Conservation (phyloP, 805 yeast species). For the Maudiozyma saulgeensis region DNA sequence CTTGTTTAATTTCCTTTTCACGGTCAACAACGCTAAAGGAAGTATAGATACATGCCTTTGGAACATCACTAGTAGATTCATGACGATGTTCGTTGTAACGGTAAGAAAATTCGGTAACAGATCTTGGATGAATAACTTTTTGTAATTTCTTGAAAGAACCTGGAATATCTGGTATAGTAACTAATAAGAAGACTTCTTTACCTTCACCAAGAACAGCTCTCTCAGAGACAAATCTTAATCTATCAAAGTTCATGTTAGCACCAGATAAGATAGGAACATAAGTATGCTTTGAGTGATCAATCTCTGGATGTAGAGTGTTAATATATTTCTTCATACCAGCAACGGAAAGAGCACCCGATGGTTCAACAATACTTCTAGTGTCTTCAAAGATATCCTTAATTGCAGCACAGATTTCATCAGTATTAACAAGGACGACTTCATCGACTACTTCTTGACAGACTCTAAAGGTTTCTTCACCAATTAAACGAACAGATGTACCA, state of each 20-base stretch:
- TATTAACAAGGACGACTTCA: slow-evolving; percentile 73
- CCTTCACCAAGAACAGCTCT: slow-evolving; percentile 99
- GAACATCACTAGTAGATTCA: slow-evolving; percentile 29
- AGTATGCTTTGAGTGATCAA: slow-evolving; percentile 58
- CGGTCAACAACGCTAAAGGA: slow-evolving; percentile 79
- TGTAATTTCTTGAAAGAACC: slow-evolving; percentile 82
- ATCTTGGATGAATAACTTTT: slow-evolving; percentile 71
- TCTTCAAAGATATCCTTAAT: slow-evolving; percentile 95
- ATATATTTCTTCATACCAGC: slow-evolving; percentile 90
- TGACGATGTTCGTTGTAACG: slow-evolving; percentile 46
- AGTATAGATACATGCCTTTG: slow-evolving; percentile 70
- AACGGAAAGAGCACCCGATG: slow-evolving; percentile 92
- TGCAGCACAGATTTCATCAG: slow-evolving; percentile 95
- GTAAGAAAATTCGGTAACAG: slow-evolving; percentile 90
- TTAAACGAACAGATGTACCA: slow-evolving; percentile 88
- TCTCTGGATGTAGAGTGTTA: slow-evolving; percentile 48
- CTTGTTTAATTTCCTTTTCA: slow-evolving; percentile 58
- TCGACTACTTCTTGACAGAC: slow-evolving; percentile 73
- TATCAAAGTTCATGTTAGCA: slow-evolving; percentile 96
- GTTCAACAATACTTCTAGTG: slow-evolving; percentile 88
- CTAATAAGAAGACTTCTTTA: slow-evolving; percentile 83
- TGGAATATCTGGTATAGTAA: slow-evolving; percentile 85
- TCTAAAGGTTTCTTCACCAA: slow-evolving; percentile 89
- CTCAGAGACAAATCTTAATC: slow-evolving; percentile 91
- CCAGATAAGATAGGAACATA: slow-evolving; percentile 87